Base-by-base conservation (phyloP, 225 moss, liverwort and hornwort genomes). In the Ulota crispa region DNA sequence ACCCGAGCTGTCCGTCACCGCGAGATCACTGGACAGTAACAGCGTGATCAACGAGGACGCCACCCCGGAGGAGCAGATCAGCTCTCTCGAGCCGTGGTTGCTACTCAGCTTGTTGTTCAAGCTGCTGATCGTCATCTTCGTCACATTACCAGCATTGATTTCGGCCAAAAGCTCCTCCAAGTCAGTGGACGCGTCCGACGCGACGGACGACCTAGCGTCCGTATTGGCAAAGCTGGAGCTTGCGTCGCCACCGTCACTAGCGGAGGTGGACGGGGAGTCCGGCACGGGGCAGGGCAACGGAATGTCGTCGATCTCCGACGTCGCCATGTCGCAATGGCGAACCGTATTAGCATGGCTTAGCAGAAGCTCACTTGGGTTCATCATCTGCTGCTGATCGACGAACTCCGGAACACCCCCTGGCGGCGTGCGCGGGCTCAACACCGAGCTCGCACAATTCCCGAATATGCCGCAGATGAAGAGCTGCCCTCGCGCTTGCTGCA, bases 401-500 rank as follows among this genome's bases (percentile, higher is more conserved):
- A 78, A 18, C n/a, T 89, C 91, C 0, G 85, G 81, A 28, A 73
- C 55, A 1, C 85, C 85, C 31, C 52, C 77, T 18, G 74, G 77
- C 2, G 91, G 91, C 8, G 89, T 89, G 24, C 91, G 89, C 12
- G 91, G 91, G 34, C 89, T 89, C 50, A 91, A 42, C n/a, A 91
- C 91, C 11, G 91, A 87, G 70, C 79, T 89, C 47, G 87, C 91
- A 54, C 91, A 91, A 73, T 89, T 91, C 64, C 91, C 91, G 52
- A 91, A 91, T 50, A 91, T 89, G 19, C 89, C 80, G 26, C 91
- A 91, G 4, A 91, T 87, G 72, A 89, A 91, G 43, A 91, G 87
- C 79, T 91, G 91, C 9, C 91, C 91, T 34, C 89, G 85, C 34
- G 89, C 89, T 78, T 89, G 85, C 79, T 91, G 89, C 80, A 91